Conservation (phyloP, 176 grass and related monocot species). For the Carex scoparia region DNA sequence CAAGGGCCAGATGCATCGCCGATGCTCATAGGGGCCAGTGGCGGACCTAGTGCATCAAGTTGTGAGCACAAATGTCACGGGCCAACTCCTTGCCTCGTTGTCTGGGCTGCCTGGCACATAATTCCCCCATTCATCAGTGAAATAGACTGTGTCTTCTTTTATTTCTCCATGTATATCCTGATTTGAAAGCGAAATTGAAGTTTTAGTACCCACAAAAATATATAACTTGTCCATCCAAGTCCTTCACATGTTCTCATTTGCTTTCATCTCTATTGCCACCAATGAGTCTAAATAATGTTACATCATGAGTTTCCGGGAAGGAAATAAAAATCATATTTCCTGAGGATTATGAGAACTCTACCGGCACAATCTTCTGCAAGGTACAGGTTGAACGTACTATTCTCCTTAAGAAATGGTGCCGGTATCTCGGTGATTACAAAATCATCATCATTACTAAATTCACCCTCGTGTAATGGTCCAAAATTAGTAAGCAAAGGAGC, state of each 20-base stretch:
- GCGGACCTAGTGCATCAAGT: background rate
- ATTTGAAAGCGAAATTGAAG: background rate
- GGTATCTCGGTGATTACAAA: background rate
- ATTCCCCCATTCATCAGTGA: background rate
- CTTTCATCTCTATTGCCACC: background rate
- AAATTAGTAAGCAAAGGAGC: background rate
- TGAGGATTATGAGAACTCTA: background rate
- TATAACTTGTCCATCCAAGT: background rate
- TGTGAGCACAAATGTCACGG: background rate
- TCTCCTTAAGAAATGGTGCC: background rate
- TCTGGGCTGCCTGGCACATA: background rate
- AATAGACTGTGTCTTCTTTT: background rate
- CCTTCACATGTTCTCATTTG: background rate
- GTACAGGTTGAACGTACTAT: background rate
- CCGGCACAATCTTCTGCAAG: background rate
- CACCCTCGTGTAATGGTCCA: background rate
- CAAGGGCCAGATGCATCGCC: background rate
- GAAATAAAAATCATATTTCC: background rate
- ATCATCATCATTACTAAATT: background rate
- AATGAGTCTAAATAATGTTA: background rate
- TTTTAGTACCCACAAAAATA: background rate
- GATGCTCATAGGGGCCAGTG: background rate
- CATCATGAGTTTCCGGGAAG: background rate
- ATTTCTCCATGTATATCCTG: background rate
- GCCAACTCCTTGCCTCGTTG: background rate